Evolutionary conservation across 495 filamentous ascomycete species (phyloP), one percentile per base, ranked within the genome.

Genomic region (Articulospora tetracladia): DNA sequence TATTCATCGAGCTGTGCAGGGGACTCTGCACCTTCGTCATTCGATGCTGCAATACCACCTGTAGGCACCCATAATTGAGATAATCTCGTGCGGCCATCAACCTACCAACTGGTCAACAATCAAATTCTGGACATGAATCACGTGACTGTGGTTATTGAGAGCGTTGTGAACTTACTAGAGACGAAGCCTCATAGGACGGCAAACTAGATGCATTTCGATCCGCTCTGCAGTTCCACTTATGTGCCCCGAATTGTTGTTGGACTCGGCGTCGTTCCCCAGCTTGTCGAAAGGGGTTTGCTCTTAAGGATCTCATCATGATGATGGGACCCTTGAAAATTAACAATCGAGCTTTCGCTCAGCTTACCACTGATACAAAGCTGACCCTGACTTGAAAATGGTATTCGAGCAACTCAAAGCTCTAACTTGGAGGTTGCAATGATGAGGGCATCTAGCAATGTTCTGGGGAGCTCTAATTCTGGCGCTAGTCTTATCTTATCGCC

Each of bases 1-100:
- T 44, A 7, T n/a, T n/a, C n/a, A n/a, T 44, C 39, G 39, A 44
- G n/a, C 8, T 44, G n/a, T n/a, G 11, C 39, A 44, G 39, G n/a
- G n/a, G n/a, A 44, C 4, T 47, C 47, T 50, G n/a, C 22, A 50
- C 74, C 75, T 68, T 84, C 77, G 56, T 72, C 70, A 22, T 80
- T 70, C 56, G 77, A 77, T 53, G 78, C 76, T 2, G 84, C 76
- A 57, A 91, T 86, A n/a, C 89, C 88, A 51, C 86, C 87, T 13
- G 84, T 88, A 0, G 91, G 89, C 20, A 85, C 79, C 89, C 92
- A 95, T 66, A 92, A 83, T 36, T 78, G 84, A 12, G 89, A 91
- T 20, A 89, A 74, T 52, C 91, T 83, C 67, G 72, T 81, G 59
- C 84, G 72, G 34, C 78, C 76, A 73, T 89, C 86, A 70, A 66